phyloP scores from a whole-genome alignment of 768 basidiomycete species.

The Leccinum pellstonianum region DNA sequence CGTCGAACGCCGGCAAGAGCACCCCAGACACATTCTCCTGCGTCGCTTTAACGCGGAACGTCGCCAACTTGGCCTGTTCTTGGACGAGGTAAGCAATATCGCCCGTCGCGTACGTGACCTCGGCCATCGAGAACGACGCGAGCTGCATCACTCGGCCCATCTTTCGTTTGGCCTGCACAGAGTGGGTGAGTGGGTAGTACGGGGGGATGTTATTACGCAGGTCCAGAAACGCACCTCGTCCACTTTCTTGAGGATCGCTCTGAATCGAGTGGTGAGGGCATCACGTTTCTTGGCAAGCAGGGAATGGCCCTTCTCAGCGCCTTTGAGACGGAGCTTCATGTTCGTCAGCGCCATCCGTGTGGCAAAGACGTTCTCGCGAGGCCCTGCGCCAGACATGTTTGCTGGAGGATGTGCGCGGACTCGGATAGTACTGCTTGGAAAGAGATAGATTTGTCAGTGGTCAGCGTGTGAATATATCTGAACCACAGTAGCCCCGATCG shows the following conservation, averaged over 20 bases:
- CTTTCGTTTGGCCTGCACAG: conserved; percentile 86
- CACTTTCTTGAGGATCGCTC: conserved; percentile 93
- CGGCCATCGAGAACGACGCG: conserved; percentile 97
- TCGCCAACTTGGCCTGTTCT: conserved; percentile 88
- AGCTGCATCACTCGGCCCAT: conserved; percentile 99
- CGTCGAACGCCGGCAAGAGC: conserved; percentile 92
- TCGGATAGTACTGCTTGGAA: too few species aligned
- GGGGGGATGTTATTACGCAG: background rate
- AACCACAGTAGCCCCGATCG: too few species aligned
- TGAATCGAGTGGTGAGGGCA: conserved; percentile 91
- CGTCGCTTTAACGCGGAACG: conserved; percentile 90
- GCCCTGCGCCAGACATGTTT: too few species aligned
- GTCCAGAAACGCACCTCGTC: conserved; percentile 81
- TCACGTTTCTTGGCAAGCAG: conserved; percentile 97
- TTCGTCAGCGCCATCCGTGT: conserved; percentile 97
- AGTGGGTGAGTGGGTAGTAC: background rate
- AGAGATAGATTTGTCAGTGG: too few species aligned
- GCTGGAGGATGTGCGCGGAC: too few species aligned
- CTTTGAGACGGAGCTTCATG: conserved; percentile 85
- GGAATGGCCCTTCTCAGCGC: conserved; percentile 93
- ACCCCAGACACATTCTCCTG: conserved; percentile 99
- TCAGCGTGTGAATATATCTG: too few species aligned
- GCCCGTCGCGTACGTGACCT: conserved; percentile 96
- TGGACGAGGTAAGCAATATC: conserved; percentile 98
- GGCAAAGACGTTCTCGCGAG: conserved; percentile 52